Conservation (phyloP, 192 early-diverging fungal genomes). For the Coemansia interrupta region DNA sequence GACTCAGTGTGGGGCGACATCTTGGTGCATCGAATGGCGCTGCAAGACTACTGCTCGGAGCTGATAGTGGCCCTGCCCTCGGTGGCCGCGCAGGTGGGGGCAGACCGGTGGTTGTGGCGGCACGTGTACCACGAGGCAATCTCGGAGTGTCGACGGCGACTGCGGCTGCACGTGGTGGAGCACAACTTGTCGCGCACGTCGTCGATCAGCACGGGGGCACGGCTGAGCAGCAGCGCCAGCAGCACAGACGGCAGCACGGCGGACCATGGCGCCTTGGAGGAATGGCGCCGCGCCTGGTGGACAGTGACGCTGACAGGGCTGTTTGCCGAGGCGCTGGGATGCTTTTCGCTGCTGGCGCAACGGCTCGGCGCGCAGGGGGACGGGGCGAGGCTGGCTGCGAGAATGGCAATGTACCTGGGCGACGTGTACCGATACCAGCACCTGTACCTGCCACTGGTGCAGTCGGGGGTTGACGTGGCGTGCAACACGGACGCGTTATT, state of each 20-base stretch:
- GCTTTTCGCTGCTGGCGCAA: constrained; percentile 5
- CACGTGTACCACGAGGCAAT: constrained; percentile 41
- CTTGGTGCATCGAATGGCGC: constrained; percentile 25
- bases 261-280: constrained; percentile 15
- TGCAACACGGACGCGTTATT: constrained; percentile 11
- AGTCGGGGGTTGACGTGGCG: constrained; percentile 11
- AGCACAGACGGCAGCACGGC: constrained; percentile 18
- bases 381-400: constrained; percentile 15
- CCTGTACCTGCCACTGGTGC: constrained; percentile 37
- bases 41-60: constrained; percentile 38
- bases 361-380: too few relatives aligned
- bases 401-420: constrained; percentile 30
- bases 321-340: constrained; percentile 43
- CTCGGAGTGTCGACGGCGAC: constrained; percentile 40
- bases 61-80: constrained; percentile 20
- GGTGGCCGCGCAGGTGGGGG: constrained; percentile 14
- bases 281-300: constrained; percentile 47
- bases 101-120: constrained; percentile 35
- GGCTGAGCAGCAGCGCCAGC: constrained; percentile 6
- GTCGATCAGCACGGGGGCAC: constrained; percentile 26
- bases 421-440: constrained; percentile 47
- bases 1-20: constrained; percentile 43
- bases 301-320: constrained; percentile 23
- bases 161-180: constrained; percentile 27
- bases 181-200: constrained; percentile 30